Base-by-base conservation (phyloP, 2,329 filamentous ascomycete species). In the Pseudogymnoascus sp. region DNA sequence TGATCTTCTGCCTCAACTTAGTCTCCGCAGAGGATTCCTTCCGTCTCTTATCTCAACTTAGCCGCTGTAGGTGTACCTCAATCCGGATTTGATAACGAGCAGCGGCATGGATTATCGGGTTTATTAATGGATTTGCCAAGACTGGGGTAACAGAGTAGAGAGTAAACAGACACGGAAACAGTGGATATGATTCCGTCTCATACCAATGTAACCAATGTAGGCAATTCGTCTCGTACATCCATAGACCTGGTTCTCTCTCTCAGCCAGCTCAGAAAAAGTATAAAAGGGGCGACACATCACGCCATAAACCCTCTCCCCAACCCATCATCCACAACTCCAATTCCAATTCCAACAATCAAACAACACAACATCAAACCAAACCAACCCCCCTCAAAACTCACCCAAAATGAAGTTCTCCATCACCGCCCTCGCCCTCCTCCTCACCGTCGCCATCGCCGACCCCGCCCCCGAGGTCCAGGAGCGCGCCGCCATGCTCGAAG, bases 371-470 rank as follows among this genome's bases (percentile, higher is more conserved):
- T n/a, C n/a, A n/a, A n/a, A n/a, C 10, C 8, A 21, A 23, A 45
- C 41, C 41, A 21, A 45, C 21, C 8, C 39, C n/a, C 39, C 16
- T 41, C 8, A 41, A 16, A 4, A 11, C 16, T 11, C 39, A 43
- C 5, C 7, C 39, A 43, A 43, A 10, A 43, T 43, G 39, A 43
- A 43, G 39, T 43, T 43, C 39, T 43, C 39, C 39, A 21, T 21
- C 39, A 14, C 39, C n/a, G 39, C 39, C n/a, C 16, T 43, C 16
- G 39, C 39, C 39, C 16, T 43, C 39, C 6, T 43, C 39, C 39
- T 43, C 39, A 21, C n/a, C 39, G n/a, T 43, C 62, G 61, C 68
- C 63, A 60, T 64, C 68, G 66, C 66, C 64, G 14, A 64, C 67
- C 39, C 65, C 66, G 67, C 57, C 54, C 31, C 64, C 61, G 25